Evolutionary conservation across 2,329 filamentous ascomycete species (phyloP), one percentile per base, ranked within the genome.

Genomic region (Nakataea oryzae): DNA sequence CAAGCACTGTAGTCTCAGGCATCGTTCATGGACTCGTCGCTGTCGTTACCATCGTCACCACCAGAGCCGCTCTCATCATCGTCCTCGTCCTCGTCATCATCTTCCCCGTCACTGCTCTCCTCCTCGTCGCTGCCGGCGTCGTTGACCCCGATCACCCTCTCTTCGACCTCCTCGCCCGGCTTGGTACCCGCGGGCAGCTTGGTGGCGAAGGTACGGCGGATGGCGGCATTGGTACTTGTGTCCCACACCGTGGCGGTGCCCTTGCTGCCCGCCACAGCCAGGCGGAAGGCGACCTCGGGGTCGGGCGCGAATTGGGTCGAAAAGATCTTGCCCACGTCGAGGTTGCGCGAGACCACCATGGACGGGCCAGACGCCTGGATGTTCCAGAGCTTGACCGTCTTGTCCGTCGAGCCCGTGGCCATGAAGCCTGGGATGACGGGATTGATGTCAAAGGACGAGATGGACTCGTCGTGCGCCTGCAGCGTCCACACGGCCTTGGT

Each of bases 311-410:
- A 99, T 8, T 83, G 84, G 2, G 93, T 89, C 13, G 91, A 91
- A 75, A 99, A 99, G 50, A 99, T 89, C 76, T 93, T 96, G 64
- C 95, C 95, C 24, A 99, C 90, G 62, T 96, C 95, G 57, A 97
- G 79, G 74, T 97, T 93, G 67, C 95, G 87, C 29, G 90, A 90
- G 6, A 96, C 90, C 1, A 99, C 91, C 85, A 99, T 90, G 64
- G 86, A 90, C 1, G 95, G 95, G 2, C 91, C 92, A 54, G 84
- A 84, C 14, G 88, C 75, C 68, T 88, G 84, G 63, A 97, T 86
- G 75, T 96, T 96, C 95, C 95, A 99, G 63, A 99, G 81, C 81
- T 99, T 99, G 69, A 97, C 92, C 7, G 89, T 90, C 79, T 91
- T 93, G 79, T 99, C 95, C 17, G 90, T 93, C 2, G 92, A 96